Evolutionary conservation across 129 eudicot species (phyloP), one percentile per base, ranked within the genome.

Genomic region (Flaveria bidentis): DNA sequence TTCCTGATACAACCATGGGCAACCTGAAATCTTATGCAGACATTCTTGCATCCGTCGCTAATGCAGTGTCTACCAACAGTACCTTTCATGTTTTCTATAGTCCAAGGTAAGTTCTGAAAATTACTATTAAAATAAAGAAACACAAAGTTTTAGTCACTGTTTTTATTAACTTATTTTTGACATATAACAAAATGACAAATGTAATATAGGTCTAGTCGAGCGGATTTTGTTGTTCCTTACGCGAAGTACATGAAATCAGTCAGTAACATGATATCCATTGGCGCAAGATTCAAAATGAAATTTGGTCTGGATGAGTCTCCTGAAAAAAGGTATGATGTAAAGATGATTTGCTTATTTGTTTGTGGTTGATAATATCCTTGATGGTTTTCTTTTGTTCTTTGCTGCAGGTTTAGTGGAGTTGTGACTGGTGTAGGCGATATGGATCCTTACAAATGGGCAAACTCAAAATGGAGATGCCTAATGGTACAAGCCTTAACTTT

Each of bases 391-490:
- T 50, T 71, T 26, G 15, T 10, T 14, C 36, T 28, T 58, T 63
- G 0, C 65, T 80, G 70, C 81, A 92, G 98, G 89, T 88, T 81
- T 79, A 84, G 95, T 79, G 98, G 98, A 76, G 87, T 88, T 57
- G 96, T 93, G 63, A 88, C 96, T 69, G 90, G 97, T 51, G 75
- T 88, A 15, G 83, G 95, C 36, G 97, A 88, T 77, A 28, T 84
- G 78, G 98, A 93, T 78, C 95, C 91, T 70, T 90, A 84, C 67
- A 87, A 84, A 78, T 93, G 98, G 98, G 85, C 91, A 1, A 80
- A 85, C 87, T 93, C 98, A 46, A 93, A 86, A 76, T 93, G 98
- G 98, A 88, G 98, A 87, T 88, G 92, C 80, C 81, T 93, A 71
- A 85, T 42, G 95, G 98, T 93, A 85, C 60, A 78, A 49, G 39